These are phyloP conservation scores for Lagenidium sp. DNA, from an alignment of 352 stramenopile species.

Conservation along the genomic window DNA sequence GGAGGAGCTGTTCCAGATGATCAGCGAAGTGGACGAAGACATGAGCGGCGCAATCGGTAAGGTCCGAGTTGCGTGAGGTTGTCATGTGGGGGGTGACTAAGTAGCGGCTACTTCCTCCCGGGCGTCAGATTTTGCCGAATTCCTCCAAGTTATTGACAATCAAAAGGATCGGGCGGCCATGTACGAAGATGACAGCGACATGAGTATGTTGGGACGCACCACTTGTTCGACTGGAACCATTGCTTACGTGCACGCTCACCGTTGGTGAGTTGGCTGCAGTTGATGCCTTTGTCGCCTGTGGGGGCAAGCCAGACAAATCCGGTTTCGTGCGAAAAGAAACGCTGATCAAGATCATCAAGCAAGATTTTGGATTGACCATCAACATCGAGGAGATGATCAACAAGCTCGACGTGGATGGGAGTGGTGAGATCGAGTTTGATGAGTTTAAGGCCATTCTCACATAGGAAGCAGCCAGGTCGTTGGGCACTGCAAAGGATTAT, in stretches of 20 bases:
- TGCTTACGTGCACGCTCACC: no score
- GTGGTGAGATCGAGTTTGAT: conserved; percentile 94
- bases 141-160: conserved; percentile 97
- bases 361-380: conserved; percentile 94
- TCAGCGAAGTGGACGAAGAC: conserved; percentile 84
- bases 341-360: conserved; percentile 94
- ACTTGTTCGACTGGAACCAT: no score
- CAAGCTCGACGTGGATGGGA: conserved; percentile 93
- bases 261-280: conserved; percentile 28
- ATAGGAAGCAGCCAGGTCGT: no score
- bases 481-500: no score
- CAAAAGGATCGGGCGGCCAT: conserved; percentile 94
- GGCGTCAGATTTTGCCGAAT: conserved; percentile 92
- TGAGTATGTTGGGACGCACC: conserved; percentile 80
- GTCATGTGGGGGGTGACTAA: neutral
- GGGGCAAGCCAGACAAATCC: conserved; percentile 88
- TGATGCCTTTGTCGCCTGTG: conserved; percentile 95
- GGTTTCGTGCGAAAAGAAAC: conserved; percentile 88
- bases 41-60: conserved; percentile 93
- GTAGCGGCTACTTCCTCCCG: no score
- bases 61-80: neutral
- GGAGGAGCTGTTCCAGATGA: conserved; percentile 98
- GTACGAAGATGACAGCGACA: conserved; percentile 96
- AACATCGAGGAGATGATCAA: conserved; percentile 98
- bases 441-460: conserved; percentile 92